Percentiles rank a stretch among this genome's conserved stretches.
Conservation (phyloP, 306 rosid genomes). For the Cucurbita moschata region DNA sequence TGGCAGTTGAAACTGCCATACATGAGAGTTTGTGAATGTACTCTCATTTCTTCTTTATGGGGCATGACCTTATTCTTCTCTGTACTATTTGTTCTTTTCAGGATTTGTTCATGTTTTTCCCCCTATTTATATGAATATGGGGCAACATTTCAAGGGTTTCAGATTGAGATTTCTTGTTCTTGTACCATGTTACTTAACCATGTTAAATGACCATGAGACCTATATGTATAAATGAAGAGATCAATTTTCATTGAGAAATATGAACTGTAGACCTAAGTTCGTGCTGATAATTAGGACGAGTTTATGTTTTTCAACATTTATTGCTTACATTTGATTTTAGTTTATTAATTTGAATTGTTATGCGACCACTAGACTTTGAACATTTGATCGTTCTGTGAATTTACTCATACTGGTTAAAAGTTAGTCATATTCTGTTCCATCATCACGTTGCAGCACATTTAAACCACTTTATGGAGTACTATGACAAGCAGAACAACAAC, state of each 20-base stretch:
- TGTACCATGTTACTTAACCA: background rate
- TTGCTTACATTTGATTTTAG: background rate
- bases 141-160: background rate
- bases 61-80: background rate
- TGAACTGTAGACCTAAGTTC: background rate
- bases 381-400: background rate
- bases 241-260: background rate
- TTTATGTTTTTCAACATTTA: background rate
- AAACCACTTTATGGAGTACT: slow-evolving; percentile 76
- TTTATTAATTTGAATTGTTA: background rate
- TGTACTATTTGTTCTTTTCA: background rate
- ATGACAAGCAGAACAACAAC: slow-evolving; percentile 52
- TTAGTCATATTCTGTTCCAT: slow-evolving; percentile 6
- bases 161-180: background rate
- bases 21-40: background rate
- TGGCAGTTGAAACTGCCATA: background rate
- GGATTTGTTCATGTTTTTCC: background rate
- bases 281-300: background rate
- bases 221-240: background rate
- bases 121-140: background rate
- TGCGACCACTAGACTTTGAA: background rate
- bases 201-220: background rate
- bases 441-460: slow-evolving; percentile 66
- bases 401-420: slow-evolving; percentile 4
- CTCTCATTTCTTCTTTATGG: background rate